phyloP scores from a whole-genome alignment of 1,139 yeast species.

The Candida smagusa region DNA sequence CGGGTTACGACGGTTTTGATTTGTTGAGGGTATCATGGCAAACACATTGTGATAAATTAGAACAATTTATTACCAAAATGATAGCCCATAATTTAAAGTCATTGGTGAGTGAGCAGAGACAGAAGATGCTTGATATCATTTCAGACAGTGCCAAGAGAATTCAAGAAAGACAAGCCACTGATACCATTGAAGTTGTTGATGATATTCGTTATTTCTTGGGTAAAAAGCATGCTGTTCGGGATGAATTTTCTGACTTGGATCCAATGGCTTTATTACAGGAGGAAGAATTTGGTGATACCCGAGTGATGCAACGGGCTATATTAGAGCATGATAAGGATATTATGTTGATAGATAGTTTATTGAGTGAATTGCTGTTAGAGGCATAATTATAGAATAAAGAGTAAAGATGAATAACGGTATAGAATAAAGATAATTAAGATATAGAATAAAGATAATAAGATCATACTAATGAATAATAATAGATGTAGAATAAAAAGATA shows the following conservation, averaged over 20 bases:
- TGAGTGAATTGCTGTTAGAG: constrained; percentile 41
- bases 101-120: constrained; percentile 30
- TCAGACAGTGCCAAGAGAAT: constrained; percentile 57
- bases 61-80: constrained; percentile 56
- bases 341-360: constrained; percentile 40
- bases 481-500: no score
- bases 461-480: no score
- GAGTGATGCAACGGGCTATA: constrained; percentile 29
- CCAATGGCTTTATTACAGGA: constrained; percentile 18
- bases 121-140: constrained; percentile 20
- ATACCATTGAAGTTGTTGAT: constrained; percentile 75
- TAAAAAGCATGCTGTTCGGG: constrained; percentile 40
- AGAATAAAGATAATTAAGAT: no score
- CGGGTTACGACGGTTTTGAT: constrained; percentile 48
- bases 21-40: constrained; percentile 67
- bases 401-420: no score
- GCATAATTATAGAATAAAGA: no score
- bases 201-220: constrained; percentile 67
- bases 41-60: constrained; percentile 61
- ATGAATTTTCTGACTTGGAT: constrained; percentile 29
- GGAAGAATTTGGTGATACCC: constrained; percentile 19
- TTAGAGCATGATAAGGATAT: constrained; percentile 29
- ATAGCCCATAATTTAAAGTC: constrained; percentile 50
- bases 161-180: constrained; percentile 62
- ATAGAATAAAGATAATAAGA: no score